These are phyloP conservation scores for Vitellaria paradoxa DNA, from an alignment of 179 eudicot species.

Conservation along the genomic window DNA sequence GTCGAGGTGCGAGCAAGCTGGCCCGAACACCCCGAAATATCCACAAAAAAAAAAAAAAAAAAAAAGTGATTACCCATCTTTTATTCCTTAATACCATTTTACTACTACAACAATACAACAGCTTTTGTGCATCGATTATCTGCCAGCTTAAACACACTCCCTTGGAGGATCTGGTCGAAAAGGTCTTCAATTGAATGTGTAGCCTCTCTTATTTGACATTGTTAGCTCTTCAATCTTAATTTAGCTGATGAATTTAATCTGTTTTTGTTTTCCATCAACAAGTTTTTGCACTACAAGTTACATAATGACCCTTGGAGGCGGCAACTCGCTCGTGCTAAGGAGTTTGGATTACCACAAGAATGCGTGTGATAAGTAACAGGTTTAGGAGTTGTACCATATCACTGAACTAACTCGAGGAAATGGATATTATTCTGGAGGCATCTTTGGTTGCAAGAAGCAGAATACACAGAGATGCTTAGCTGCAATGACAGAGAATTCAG, in stretches of 20 bases:
- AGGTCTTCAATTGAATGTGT: not conserved
- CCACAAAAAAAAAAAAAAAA: too few species aligned
- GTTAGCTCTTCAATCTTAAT: not conserved
- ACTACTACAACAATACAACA: too few species aligned
- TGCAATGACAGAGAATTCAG: slow-evolving; percentile 1
- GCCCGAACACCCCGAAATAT: too few species aligned
- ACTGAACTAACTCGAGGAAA: not conserved
- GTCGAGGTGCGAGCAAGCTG: too few species aligned
- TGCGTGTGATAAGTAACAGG: slow-evolving; percentile 40
- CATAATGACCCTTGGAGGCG: slow-evolving; percentile 88
- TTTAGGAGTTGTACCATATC: slow-evolving; percentile 11
- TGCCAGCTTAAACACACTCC: too few species aligned
- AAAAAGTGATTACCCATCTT: too few species aligned
- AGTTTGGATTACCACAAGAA: slow-evolving; percentile 61
- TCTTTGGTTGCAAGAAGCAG: not conserved
- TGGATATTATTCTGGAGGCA: not conserved
- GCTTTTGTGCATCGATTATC: too few species aligned
- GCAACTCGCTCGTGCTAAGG: slow-evolving; percentile 30
- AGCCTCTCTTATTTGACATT: slow-evolving; percentile 1
- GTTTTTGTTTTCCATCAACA: not conserved
- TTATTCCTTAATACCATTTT: too few species aligned
- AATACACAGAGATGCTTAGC: not conserved
- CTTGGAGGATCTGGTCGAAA: too few species aligned
- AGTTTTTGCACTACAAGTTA: slow-evolving; percentile 85
- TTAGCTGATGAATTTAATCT: slow-evolving; percentile 12